Evolutionary conservation across 2,329 filamentous ascomycete genomes (phyloP).

Genomic region (Fusarium nanum): DNA sequence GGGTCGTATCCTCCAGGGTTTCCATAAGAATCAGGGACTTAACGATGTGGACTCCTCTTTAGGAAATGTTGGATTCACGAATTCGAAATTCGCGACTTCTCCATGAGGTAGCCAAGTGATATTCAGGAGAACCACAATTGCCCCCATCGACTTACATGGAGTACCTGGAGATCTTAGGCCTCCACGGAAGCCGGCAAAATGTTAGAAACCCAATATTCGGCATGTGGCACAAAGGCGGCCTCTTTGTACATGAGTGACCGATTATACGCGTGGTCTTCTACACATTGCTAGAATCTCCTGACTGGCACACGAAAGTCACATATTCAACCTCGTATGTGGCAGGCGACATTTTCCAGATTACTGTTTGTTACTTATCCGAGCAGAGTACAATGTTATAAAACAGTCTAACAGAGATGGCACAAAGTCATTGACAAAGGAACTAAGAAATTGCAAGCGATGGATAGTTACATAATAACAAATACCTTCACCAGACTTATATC

Average conservation of each 20-base stretch:
- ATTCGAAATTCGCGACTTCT: constrained; percentile 6
- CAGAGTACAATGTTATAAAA: not conserved
- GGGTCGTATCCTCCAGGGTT: constrained; percentile 26
- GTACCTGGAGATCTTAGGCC: constrained; percentile 11
- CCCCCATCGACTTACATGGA: constrained; percentile 18
- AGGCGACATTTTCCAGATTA: not conserved
- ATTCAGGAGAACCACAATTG: constrained; percentile 19
- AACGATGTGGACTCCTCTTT: constrained; percentile 18
- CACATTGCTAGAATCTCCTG: not conserved
- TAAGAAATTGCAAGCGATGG: not conserved
- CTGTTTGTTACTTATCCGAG: constrained; percentile 1
- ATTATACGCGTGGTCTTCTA: constrained; percentile 16
- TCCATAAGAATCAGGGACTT: constrained; percentile 11
- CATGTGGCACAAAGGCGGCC: constrained; percentile 18
- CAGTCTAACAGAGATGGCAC: not conserved
- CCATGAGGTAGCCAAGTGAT: constrained; percentile 36
- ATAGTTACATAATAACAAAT: not conserved
- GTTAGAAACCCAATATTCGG: constrained; percentile 16
- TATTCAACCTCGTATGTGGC: not conserved
- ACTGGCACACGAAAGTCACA: constrained; percentile 1
- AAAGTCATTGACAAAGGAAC: not conserved
- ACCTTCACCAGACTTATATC: not conserved
- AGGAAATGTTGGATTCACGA: constrained; percentile 10
- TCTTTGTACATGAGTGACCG: not conserved
- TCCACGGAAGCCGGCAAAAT: constrained; percentile 11